These are phyloP conservation scores for Beauveria sp. DNA, from an alignment of 2,329 filamentous ascomycete genomes.

Conservation along the genomic window DNA sequence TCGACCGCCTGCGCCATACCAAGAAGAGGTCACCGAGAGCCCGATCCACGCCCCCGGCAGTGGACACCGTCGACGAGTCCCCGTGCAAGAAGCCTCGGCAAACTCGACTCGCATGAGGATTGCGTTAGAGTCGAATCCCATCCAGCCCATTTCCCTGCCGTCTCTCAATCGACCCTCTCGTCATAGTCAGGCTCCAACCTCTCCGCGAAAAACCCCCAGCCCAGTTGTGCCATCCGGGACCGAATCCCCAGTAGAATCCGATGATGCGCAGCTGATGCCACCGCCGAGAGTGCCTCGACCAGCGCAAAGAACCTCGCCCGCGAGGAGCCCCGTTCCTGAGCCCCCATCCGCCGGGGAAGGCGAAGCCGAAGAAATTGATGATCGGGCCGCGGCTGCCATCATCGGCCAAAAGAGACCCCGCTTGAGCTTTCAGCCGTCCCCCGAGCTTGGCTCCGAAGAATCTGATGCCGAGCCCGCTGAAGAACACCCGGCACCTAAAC, in stretches of 20 bases:
- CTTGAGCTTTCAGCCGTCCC: constrained; percentile 24
- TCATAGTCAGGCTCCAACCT: background rate
- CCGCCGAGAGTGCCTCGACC: background rate
- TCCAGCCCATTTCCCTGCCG: background rate
- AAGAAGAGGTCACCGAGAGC: constrained; percentile 38
- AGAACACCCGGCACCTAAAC: constrained; percentile 24
- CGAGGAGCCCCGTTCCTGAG: background rate
- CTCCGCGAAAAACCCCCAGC: background rate
- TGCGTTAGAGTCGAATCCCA: constrained; percentile 25
- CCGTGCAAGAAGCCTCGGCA: constrained; percentile 26
- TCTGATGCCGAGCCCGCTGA: constrained; percentile 21
- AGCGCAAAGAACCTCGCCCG: background rate
- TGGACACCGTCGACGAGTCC: constrained; percentile 38
- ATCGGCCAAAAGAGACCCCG: constrained; percentile 7
- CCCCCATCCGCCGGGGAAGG: constrained; percentile 17
- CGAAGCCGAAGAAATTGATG: constrained; percentile 26
- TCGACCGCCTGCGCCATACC: background rate
- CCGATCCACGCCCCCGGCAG: constrained; percentile 49
- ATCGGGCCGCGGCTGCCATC: background rate
- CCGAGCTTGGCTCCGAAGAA: constrained; percentile 32
- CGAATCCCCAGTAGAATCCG: constrained; percentile 11
- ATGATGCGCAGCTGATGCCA: constrained; percentile 15
- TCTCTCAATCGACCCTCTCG: background rate
- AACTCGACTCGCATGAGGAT: constrained; percentile 38
- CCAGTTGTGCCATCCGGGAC: constrained; percentile 3